Evolutionary conservation across 2,329 filamentous ascomycete species (phyloP), one percentile per base, ranked within the genome.

Genomic region (Diaporthe sp.): DNA sequence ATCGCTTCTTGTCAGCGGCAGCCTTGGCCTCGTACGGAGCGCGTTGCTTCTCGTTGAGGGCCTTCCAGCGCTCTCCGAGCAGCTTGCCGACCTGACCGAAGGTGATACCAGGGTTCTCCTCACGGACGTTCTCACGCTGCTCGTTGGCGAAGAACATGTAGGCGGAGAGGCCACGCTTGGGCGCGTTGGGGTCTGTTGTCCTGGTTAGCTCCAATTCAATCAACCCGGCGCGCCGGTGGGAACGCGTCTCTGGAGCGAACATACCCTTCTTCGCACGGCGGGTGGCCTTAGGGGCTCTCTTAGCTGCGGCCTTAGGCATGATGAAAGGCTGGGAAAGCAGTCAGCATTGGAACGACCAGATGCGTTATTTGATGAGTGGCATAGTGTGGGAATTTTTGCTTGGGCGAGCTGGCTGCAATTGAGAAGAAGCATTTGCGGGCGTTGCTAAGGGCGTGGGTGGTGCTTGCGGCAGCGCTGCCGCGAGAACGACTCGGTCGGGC

Each of bases 121-220:
- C 95, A 82, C 97, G 95, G 81, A 99, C 97, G 86, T 97, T 98
- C 85, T 98, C 96, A 82, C 97, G 96, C 89, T 98, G 95, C 88
- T 98, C 97, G 84, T 98, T 98, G 92, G 97, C 97, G 86, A 98
- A 99, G 94, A 98, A 98, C 97, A 99, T 99, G 92, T 99, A 99
- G 79, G 97, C 97, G 72, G 97, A 98, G 70, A 99, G 95, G 90
- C 96, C 97, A 87, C 97, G 95, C 95, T 98, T 99, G 86, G 97
- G 97, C 77, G 96, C 96, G 88, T 98, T 98, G 87, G 95, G 95
- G 87, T 98, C 96, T 98, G 82, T 12, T 58, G 25, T 19, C 4
- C 17, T 28, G 39, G 55, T 77, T 46, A 78, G 78, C 73, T 12
- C 44, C 51, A 57, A 39, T 8, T 31, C 15, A 13, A 28, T 70